Percentiles rank a stretch among this genome's conserved stretches.
These are phyloP conservation scores for Vanrija sp. DNA, from an alignment of 1,284 basidiomycete genomes.

Conservation along the genomic window DNA sequence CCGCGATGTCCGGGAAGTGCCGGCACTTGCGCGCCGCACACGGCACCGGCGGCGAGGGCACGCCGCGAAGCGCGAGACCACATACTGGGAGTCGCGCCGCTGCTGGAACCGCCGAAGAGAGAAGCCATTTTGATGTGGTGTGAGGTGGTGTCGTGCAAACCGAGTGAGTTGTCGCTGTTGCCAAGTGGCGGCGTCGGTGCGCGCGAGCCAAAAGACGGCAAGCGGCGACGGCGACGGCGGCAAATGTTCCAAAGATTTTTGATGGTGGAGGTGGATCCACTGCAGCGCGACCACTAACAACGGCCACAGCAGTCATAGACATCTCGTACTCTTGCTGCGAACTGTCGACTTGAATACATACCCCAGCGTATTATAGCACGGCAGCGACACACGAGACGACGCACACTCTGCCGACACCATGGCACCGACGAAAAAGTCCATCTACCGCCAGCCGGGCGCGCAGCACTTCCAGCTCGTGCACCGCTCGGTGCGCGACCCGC, in stretches of 20 bases:
- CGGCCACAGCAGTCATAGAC: no score
- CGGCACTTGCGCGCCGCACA: neutral
- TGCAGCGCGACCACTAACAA: no score
- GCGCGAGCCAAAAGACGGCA: neutral
- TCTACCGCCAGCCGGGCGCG: conserved; percentile 82
- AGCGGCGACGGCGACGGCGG: neutral
- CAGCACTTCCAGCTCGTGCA: conserved; percentile 97
- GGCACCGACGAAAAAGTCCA: conserved; percentile 61
- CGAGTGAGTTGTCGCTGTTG: neutral
- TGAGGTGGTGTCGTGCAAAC: neutral
- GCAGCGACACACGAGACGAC: neutral
- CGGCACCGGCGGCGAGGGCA: no score
- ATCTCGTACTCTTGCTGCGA: no score
- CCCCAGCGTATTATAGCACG: neutral
- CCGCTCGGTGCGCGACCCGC: conserved; percentile 90
- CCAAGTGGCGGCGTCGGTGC: neutral
- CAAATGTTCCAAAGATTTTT: conserved; percentile 6
- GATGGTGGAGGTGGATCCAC: conserved; percentile 7
- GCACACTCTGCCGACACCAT: conserved; percentile 20
- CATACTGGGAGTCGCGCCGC: conserved; percentile 2
- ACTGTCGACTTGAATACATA: no score
- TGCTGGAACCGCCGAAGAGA: conserved; percentile 9
- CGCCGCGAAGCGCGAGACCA: neutral
- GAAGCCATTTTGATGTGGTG: conserved; percentile 4
- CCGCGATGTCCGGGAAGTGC: neutral